Evolutionary conservation across 2,329 filamentous ascomycete genomes (phyloP).

Genomic region (Mollisiaceae sp.): DNA sequence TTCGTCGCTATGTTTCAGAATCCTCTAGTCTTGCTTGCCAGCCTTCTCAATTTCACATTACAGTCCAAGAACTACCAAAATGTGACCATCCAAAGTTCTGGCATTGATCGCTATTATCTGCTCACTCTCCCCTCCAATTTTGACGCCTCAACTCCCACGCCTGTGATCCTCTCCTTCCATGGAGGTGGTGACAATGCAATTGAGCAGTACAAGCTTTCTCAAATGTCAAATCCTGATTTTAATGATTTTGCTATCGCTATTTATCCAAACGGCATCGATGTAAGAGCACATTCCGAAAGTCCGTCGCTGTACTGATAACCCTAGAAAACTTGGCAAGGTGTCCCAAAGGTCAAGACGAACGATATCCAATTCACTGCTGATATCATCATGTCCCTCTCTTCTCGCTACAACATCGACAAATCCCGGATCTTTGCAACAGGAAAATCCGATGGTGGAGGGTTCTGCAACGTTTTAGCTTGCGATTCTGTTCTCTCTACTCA

Average conservation of each 20-base stretch:
- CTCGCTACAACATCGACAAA: slow-evolving; percentile 47
- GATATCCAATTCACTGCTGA: slow-evolving; percentile 52
- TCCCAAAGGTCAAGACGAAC: slow-evolving; percentile 45
- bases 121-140: slow-evolving; percentile 47
- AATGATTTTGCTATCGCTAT: slow-evolving; percentile 46
- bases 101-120: slow-evolving; percentile 42
- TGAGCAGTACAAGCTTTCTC: slow-evolving; percentile 37
- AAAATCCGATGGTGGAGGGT: slow-evolving; percentile 52
- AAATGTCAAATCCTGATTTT: slow-evolving; percentile 46
- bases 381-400: slow-evolving; percentile 46
- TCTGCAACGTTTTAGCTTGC: slow-evolving; percentile 49
- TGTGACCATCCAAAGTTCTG: slow-evolving; percentile 27
- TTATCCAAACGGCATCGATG: slow-evolving; percentile 51
- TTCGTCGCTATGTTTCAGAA: not conserved
- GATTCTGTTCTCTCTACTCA: slow-evolving; percentile 44
- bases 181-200: slow-evolving; percentile 46
- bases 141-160: slow-evolving; percentile 28
- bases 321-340: slow-evolving; percentile 48
- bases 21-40: not conserved
- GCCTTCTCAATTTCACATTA: not conserved
- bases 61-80: slow-evolving; percentile 9
- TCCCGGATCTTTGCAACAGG: slow-evolving; percentile 27
- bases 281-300: slow-evolving; percentile 21
- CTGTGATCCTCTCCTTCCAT: slow-evolving; percentile 53
- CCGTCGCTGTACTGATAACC: not conserved